These are phyloP conservation scores for Hevea brasiliensis DNA, from an alignment of 345 rosid species.

Conservation along the genomic window DNA sequence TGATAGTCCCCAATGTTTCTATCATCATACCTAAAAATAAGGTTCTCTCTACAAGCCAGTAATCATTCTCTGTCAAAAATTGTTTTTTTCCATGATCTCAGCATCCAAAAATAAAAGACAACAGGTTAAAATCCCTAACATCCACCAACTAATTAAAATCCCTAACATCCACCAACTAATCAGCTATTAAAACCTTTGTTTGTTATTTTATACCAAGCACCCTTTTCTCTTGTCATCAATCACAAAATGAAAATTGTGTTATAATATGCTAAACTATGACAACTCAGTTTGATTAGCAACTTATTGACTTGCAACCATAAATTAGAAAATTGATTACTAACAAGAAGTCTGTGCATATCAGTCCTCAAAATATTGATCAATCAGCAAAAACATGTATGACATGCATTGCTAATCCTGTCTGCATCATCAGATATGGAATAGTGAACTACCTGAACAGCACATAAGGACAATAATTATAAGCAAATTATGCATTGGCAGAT, in stretches of 20 bases:
- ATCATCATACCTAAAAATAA: not conserved
- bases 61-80: not conserved
- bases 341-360: not conserved
- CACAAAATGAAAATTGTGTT: not conserved
- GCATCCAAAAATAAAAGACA: not conserved
- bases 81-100: not conserved
- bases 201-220: not conserved
- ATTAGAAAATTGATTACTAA: not conserved
- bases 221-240: not conserved
- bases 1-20: not conserved
- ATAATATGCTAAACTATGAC: not conserved
- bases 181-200: not conserved
- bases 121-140: not conserved
- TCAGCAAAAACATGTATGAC: not conserved
- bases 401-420: not conserved
- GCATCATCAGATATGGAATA: not conserved
- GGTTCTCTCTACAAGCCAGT: not conserved
- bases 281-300: not conserved
- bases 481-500: not conserved
- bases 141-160: not conserved
- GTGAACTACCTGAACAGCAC: not conserved
- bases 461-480: not conserved
- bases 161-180: not conserved
- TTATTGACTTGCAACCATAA: not conserved
- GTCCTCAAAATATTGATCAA: not conserved